Percentiles rank a stretch among this genome's conserved stretches.
Conservation (phyloP, 305 asterid species). For the Fraxinus velutina region DNA sequence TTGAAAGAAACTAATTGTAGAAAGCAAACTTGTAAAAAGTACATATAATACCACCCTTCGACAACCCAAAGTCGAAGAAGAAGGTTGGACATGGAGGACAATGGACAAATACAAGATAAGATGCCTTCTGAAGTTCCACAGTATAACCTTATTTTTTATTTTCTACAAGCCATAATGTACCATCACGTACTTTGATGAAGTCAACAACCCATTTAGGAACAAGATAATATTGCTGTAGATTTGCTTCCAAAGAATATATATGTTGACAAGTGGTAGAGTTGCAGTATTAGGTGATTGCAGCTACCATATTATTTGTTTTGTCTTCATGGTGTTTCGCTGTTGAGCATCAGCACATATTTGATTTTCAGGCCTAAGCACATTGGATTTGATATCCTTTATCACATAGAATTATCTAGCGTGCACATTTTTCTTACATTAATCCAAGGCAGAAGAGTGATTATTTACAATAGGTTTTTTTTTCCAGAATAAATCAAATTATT, state of each 20-base stretch:
- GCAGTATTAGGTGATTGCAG: slow-evolving; percentile 16
- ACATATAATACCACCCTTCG: background rate
- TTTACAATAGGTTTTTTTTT: slow-evolving; percentile 8
- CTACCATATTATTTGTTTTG: background rate
- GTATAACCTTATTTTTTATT: background rate
- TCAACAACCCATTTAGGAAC: background rate
- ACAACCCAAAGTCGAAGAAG: background rate
- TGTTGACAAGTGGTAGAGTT: slow-evolving; percentile 5
- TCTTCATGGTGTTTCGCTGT: slow-evolving; percentile 5
- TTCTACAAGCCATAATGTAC: background rate
- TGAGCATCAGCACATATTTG: background rate
- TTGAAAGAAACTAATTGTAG: slow-evolving; percentile 3
- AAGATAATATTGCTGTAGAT: slow-evolving; percentile 4
- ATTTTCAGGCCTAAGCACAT: background rate
- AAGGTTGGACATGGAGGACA: slow-evolving; percentile 15
- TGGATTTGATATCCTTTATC: background rate
- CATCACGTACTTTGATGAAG: slow-evolving; percentile 6
- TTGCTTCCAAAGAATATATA: slow-evolving; percentile 16
- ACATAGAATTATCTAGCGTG: background rate
- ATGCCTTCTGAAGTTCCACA: background rate
- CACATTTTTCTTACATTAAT: slow-evolving; percentile 12
- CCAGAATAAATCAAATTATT: background rate
- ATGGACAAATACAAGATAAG: slow-evolving; percentile 7
- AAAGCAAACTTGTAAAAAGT: slow-evolving; percentile 11
- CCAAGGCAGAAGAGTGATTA: background rate